These are phyloP conservation scores for Pistacia atlantica DNA, from an alignment of 345 rosid genomes.

Conservation along the genomic window DNA sequence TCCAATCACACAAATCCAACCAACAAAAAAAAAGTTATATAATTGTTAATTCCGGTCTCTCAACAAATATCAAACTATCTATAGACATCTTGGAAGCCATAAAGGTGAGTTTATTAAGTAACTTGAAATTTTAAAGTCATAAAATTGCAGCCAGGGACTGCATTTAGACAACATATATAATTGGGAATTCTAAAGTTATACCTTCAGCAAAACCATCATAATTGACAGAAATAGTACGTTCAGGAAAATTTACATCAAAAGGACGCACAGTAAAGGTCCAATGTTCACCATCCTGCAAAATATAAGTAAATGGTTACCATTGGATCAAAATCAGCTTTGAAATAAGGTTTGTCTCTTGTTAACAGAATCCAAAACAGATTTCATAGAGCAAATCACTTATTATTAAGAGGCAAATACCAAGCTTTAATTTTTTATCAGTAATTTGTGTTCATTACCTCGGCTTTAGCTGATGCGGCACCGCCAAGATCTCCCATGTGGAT, in stretches of 20 bases:
- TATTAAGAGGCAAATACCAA: neutral
- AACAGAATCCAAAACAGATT: neutral
- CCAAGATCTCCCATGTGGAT: constrained; percentile 74
- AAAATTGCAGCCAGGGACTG: neutral
- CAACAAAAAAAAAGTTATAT: neutral
- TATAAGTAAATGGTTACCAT: neutral
- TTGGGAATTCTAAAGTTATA: constrained; percentile 12
- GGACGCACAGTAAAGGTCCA: constrained; percentile 71
- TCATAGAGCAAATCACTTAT: neutral
- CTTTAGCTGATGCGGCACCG: constrained; percentile 58
- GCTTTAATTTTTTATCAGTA: too few species aligned
- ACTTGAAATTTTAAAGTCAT: too few species aligned
- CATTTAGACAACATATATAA: neutral
- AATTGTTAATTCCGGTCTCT: neutral
- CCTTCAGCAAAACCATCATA: constrained; percentile 82
- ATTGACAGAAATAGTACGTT: constrained; percentile 55
- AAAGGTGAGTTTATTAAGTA: neutral
- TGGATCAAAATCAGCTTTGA: neutral
- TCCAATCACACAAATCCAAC: neutral
- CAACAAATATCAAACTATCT: neutral
- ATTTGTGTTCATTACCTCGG: constrained; percentile 39
- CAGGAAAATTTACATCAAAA: constrained; percentile 47
- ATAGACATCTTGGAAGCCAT: neutral
- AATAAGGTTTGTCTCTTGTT: neutral
- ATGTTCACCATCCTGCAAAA: constrained; percentile 56